A percentile compares a stretch with the other conserved stretches of the same genome.
phyloP scores from a whole-genome alignment of 2,329 filamentous ascomycete species.

The Escovopsis sp. region DNA sequence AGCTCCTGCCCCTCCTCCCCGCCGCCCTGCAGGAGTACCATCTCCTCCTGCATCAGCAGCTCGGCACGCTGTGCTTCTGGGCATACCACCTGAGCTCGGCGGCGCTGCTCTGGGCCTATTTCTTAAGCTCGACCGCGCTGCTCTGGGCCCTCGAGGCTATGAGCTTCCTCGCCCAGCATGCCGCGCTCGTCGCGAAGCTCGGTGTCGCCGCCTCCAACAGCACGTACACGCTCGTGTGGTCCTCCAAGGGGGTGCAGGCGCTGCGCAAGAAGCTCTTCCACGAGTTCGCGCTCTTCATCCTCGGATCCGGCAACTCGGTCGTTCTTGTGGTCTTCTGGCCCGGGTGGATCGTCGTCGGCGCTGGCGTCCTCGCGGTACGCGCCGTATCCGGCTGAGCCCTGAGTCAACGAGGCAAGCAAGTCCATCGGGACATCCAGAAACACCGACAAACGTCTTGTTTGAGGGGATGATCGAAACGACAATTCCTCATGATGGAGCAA shows the following conservation, averaged over 20 bases:
- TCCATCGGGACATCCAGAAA: too few species aligned
- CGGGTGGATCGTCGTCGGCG: conserved; percentile 34
- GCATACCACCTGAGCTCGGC: conserved; percentile 14
- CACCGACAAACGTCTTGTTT: too few species aligned
- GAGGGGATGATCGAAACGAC: too few species aligned
- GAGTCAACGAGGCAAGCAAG: too few species aligned
- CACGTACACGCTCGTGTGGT: conserved; percentile 19
- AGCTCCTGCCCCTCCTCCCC: too few species aligned
- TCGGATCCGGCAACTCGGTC: conserved; percentile 33
- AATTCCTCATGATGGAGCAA: too few species aligned
- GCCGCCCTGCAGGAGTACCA: too few species aligned
- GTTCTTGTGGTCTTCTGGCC: conserved; percentile 41
- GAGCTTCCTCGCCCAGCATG: conserved; percentile 12
- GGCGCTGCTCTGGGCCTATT: conserved; percentile 13
- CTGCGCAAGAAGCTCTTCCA: conserved; percentile 32
- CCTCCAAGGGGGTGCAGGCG: conserved; percentile 18
- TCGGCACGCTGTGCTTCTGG: conserved; percentile 10
- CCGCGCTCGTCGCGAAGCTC: conserved; percentile 14
- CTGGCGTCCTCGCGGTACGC: conserved; percentile 19
- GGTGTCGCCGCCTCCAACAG: conserved; percentile 13
- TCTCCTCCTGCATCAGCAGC: conserved; percentile 8
- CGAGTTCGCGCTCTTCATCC: conserved; percentile 35
- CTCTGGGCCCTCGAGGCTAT: conserved; percentile 11
- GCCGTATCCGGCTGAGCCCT: conserved; percentile 17
- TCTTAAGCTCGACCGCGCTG: conserved; percentile 15